Percentiles rank a stretch among this genome's conserved stretches.
These are phyloP conservation scores for Eucommia ulmoides DNA, from an alignment of 257 asterid genomes.

Conservation along the genomic window DNA sequence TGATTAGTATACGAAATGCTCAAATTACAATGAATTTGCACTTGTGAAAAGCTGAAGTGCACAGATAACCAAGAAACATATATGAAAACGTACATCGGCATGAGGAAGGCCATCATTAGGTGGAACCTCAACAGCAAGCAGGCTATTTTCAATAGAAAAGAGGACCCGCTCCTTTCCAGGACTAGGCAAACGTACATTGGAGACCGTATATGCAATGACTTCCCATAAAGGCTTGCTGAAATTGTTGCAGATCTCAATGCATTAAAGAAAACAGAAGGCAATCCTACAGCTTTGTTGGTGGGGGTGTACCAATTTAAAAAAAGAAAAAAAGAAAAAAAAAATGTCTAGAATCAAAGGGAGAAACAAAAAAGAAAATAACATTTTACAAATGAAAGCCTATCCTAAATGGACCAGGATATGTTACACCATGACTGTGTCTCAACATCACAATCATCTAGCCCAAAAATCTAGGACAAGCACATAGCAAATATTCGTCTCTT, in stretches of 20 bases:
- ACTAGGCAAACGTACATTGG: conserved; percentile 80
- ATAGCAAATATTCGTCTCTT: no score
- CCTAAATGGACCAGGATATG: no score
- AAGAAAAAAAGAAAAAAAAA: no score
- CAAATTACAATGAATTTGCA: no score
- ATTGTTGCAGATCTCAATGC: conserved; percentile 26
- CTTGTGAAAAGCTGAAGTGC: conserved; percentile 2
- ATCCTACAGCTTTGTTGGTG: no score
- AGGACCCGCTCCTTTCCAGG: conserved; percentile 88
- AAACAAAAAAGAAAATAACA: no score
- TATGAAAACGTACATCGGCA: conserved; percentile 70
- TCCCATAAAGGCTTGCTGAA: conserved; percentile 98
- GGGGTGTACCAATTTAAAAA: no score
- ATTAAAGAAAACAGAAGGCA: conserved; percentile 11
- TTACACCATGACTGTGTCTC: no score
- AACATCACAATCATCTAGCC: no score
- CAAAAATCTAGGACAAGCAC: no score
- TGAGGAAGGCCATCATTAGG: conserved; percentile 88
- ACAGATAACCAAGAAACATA: conserved; percentile 8
- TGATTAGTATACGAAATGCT: conserved; percentile 10
- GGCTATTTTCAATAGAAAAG: conserved; percentile 71
- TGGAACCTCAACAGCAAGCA: conserved; percentile 88
- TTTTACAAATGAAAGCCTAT: no score
- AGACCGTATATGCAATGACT: conserved; percentile 53
- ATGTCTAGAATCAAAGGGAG: no score